Base-by-base conservation (phyloP, 768 basidiomycete genomes). In the Dacryopinax spathularia region DNA sequence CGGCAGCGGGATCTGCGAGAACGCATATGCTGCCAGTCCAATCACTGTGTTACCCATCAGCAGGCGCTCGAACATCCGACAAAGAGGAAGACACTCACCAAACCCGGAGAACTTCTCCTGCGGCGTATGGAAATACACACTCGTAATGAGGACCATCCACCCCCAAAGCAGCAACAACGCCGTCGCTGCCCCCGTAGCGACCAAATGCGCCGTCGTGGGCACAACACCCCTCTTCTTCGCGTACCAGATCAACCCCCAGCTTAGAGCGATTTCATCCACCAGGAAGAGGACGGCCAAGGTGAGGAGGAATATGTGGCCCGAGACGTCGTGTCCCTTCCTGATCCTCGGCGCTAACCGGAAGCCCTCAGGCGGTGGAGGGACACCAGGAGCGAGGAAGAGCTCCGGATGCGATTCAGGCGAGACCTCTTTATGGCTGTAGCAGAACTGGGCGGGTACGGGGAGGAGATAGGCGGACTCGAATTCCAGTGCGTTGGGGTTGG, bases 231-330 rank as follows among this genome's bases (percentile, higher is more conserved):
- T 70, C 25, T 69, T 76, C 66, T 86, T 85, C 39, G 74, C 65
- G 9, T 67, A 60, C 4, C 79, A 69, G 29, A 67, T 62, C 7
- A 63, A 67, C 27, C 36, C 65, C 67, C 29, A 6, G 67, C 62
- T 35, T 69, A 66, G 59, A 16, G 79, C 75, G 33, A 94, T 73
- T 73, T 92, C 88, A 70, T 91, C 84, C 9, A 82, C 79, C 39
- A 97, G 80, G 72, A 96, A 88, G 27, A 95, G 77, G 15, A 80
- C 76, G 15, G 85, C 79, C 77, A 95, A 81, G 1, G 87, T 87
- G 66, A 97, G 80, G 65, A 98, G 80, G 77, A 96, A 97, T 33
- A 92, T 78, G 71, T 97, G 95, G 6, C 95, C 95, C 0, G 91
- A 94, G 15, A 97, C 83, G 69, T 98, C 95, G 72, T 96, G 92